phyloP scores from a whole-genome alignment of 345 rosid species.

The Acer saccharum region DNA sequence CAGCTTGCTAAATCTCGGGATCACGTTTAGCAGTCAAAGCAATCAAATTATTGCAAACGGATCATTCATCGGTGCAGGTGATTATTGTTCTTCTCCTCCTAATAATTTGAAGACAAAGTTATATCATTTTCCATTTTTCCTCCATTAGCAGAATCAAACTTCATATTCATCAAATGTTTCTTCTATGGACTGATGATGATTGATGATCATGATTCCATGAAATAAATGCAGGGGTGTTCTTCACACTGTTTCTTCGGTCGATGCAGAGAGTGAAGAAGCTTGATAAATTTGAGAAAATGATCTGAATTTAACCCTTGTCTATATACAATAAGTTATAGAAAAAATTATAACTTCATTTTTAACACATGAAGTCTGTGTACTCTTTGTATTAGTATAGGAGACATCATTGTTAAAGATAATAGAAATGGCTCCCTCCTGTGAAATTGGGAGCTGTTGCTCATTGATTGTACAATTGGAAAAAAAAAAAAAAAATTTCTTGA shows the following conservation, averaged over 20 bases:
- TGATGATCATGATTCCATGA: not conserved
- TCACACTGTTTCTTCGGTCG: slow-evolving; percentile 57
- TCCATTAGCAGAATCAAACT: not conserved
- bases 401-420: not conserved
- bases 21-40: slow-evolving; percentile 70
- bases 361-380: not conserved
- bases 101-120: no score
- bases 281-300: slow-evolving; percentile 93
- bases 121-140: no score
- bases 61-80: slow-evolving; percentile 86
- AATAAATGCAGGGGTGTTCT: slow-evolving; percentile 67
- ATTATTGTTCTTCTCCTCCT: not conserved
- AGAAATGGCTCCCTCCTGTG: slow-evolving; percentile 2
- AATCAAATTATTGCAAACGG: slow-evolving; percentile 67
- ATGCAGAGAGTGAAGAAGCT: slow-evolving; percentile 82
- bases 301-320: slow-evolving; percentile 34
- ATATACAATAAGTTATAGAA: not conserved
- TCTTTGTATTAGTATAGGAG: not conserved
- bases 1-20: slow-evolving; percentile 77
- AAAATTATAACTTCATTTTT: not conserved
- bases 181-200: slow-evolving; percentile 1
- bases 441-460: slow-evolving; percentile 2
- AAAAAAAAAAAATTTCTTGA: not conserved
- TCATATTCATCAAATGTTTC: not conserved
- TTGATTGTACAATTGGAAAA: slow-evolving; percentile 2